phyloP scores from a whole-genome alignment of 371 early-diverging fungal genomes.

The Actinomortierella wolfii region DNA sequence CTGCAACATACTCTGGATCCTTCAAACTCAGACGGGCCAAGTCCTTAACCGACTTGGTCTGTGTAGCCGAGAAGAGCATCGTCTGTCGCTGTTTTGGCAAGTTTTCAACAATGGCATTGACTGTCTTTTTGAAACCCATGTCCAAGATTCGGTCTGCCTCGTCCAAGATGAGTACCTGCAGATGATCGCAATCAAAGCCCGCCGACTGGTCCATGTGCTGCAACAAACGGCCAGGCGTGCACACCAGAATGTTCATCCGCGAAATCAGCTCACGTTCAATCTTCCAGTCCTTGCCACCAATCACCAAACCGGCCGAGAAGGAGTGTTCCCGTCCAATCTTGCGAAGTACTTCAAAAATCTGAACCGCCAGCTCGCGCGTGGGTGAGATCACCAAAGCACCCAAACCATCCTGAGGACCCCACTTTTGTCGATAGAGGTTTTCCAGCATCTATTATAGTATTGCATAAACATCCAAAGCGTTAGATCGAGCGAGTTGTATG shows the following conservation, averaged over 20 bases:
- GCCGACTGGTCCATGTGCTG: constrained; percentile 98
- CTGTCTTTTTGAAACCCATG: constrained; percentile 92
- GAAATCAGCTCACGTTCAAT: constrained; percentile 86
- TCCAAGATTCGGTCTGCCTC: constrained; percentile 98
- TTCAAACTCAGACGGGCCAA: constrained; percentile 88
- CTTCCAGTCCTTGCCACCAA: constrained; percentile 94
- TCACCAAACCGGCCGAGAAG: constrained; percentile 95
- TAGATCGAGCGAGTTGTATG: no score
- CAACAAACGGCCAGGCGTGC: constrained; percentile 97
- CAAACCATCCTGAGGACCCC: constrained; percentile 86
- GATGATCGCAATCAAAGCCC: constrained; percentile 83
- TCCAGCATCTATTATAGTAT: constrained; percentile 70
- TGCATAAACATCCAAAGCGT: constrained; percentile 1
- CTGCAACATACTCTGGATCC: constrained; percentile 94
- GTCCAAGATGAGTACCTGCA: constrained; percentile 94
- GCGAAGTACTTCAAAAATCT: constrained; percentile 94
- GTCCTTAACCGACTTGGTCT: constrained; percentile 94
- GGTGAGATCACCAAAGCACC: constrained; percentile 97
- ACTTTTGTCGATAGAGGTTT: constrained; percentile 76
- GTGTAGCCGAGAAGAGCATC: constrained; percentile 95
- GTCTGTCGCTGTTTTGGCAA: constrained; percentile 90
- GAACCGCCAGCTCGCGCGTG: constrained; percentile 97
- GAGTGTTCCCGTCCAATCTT: constrained; percentile 84
- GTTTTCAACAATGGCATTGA: constrained; percentile 94
- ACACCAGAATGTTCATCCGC: constrained; percentile 94